Evolutionary conservation across 371 early-diverging fungal genomes (phyloP).

Genomic region (Mucor irregularis): DNA sequence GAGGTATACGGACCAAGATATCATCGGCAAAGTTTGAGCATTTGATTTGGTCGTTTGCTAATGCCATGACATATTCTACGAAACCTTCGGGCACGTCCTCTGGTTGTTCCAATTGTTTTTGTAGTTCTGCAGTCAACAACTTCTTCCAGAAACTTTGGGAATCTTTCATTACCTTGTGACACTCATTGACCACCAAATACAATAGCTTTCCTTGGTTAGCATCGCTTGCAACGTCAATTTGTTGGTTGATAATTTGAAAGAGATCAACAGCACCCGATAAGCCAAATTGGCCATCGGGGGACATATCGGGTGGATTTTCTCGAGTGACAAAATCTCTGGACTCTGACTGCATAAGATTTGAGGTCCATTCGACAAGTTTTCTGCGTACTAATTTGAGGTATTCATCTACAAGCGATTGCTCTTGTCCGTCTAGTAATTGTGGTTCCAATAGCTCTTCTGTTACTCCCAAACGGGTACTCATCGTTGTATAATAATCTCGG

Average conservation of each 20-base stretch:
- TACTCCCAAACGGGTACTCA: slow-evolving; percentile 85
- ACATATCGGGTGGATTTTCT: slow-evolving; percentile 73
- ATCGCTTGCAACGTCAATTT: slow-evolving; percentile 85
- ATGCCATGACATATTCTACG: slow-evolving; percentile 91
- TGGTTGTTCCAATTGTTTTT: slow-evolving; percentile 72
- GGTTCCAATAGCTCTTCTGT: slow-evolving; percentile 92
- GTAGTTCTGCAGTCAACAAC: slow-evolving; percentile 70
- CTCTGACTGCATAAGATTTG: slow-evolving; percentile 83
- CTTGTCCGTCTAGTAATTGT: slow-evolving; percentile 87
- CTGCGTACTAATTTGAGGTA: slow-evolving; percentile 85
- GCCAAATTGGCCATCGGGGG: slow-evolving; percentile 77
- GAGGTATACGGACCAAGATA: slow-evolving; percentile 67
- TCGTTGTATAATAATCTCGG: slow-evolving; percentile 86
- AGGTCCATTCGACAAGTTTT: slow-evolving; percentile 90
- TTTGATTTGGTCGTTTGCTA: slow-evolving; percentile 90
- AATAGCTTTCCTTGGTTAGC: slow-evolving; percentile 85
- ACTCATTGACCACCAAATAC: slow-evolving; percentile 85
- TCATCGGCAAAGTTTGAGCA: slow-evolving; percentile 88
- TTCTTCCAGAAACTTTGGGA: slow-evolving; percentile 80
- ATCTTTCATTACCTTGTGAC: slow-evolving; percentile 79
- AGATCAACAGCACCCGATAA: slow-evolving; percentile 82
- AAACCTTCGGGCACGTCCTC: slow-evolving; percentile 76
- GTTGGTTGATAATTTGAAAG: slow-evolving; percentile 96
- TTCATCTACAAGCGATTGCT: slow-evolving; percentile 82
- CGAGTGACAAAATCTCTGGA: slow-evolving; percentile 80